Evolutionary conservation across 345 rosid genomes (phyloP), one percentile per base, ranked within the genome.

Genomic region (Pugionium dolabratum): DNA sequence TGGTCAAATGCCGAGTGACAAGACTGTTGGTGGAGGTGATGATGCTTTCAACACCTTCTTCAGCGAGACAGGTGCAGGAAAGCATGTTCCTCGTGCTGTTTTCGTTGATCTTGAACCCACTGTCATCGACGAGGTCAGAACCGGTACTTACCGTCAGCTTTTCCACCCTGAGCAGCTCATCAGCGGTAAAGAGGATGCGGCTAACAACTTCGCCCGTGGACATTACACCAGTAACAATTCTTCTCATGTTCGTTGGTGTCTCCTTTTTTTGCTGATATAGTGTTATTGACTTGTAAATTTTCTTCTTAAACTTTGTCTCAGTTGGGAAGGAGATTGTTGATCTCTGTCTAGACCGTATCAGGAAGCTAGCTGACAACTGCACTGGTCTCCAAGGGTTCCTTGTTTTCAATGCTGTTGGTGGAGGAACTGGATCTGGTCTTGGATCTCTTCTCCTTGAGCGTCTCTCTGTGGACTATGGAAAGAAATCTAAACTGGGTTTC

Each of bases 111-210:
- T 90, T 8, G 97, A 90, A 69, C 97, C 97, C 27, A 83, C 91
- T 51, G 95, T 90, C 43, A 87, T 90, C 1, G 97, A 90, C 67
- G 97, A 90, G 79, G 85, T 87, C 65, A 82, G 91, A 77, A 66
- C 83, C 11, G 97, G 97, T 55, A 9, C 75, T 11, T 90, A 84
- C 65, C 80, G 95, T 35, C 97, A 90, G 65, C 91, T 90, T 71
- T 90, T 90, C 67, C 97, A 90, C 64, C 97, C 95, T 2, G 95
- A 90, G 80, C 97, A 90, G 66, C 95, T 90, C 80, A 90, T 90
- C 58, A 85, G 95, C 35, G 90, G 95, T 74, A 90, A 90, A 79
- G 97, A 90, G 78, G 97, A 90, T 64, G 90, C 95, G 51, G 97
- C 97, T 33, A 90, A 87, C 76, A 87, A 90, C 80, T 90, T 87